Base-by-base conservation (phyloP, 805 yeast species). In the Metschnikowia noctiluminum region DNA sequence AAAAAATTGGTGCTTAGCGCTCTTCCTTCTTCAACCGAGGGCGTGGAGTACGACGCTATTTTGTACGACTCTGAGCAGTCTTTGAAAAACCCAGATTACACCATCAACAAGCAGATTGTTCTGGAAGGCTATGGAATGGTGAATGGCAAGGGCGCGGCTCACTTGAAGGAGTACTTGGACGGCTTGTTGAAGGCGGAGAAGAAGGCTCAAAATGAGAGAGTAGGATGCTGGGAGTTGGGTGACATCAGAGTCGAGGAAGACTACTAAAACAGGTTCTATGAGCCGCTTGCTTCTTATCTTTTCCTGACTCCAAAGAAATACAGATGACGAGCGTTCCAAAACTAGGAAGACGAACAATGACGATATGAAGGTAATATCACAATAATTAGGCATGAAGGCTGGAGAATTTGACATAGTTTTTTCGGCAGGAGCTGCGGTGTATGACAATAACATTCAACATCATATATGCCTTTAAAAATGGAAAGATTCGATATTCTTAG, bases 211-310 rank as follows among this genome's bases (percentile, higher is more conserved):
- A 45, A 64, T 14, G 64, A 58, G 31, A 82, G 80, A 51, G 59
- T 66, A 16, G 90, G 90, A 5, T 83, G 87, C 61, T 85, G 91
- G 91, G 81, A 82, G 65, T 82, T 79, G 56, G 91, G 91, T 43
- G 89, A 85, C 61, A 78, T 86, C 35, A 77, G 84, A 35, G 81
- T 73, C 46, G 85, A 80, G 48, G 85, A 81, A 6, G 73, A 67
- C 40, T 46, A 32, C 16, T 41, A 15, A 27, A 15, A 5, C 21
- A 21, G 21, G 21, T 21, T 4, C 21, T 4, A 21, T 21, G 21
- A 21, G 21, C 21, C 21, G 21, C 21, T 21, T 21, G 21, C 21
- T 21, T 21, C 21, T 21, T 3, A 3, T 21, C 21, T 21, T 4
- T 21, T 4, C 21, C 21, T 21, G 21, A 21, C 21, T 3, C 4